Conservation (phyloP, 192 early-diverging fungal genomes). For the Coemansia sp. region DNA sequence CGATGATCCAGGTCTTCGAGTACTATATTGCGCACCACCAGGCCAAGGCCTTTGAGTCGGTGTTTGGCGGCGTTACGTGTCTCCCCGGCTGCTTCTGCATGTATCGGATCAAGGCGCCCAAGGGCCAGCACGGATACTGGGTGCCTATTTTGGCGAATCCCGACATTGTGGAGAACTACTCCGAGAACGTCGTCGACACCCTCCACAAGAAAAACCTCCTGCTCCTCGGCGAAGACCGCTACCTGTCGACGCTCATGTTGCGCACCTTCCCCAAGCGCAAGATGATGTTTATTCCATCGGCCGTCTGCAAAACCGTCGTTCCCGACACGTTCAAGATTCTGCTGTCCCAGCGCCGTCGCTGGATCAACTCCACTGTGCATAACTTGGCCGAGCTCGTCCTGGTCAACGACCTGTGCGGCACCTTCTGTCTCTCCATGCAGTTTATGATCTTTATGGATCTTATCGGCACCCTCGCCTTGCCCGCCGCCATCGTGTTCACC, state of each 20-base stretch:
- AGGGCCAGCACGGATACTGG: conserved; percentile 82
- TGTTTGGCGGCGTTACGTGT: conserved; percentile 97
- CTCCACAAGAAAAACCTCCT: conserved; percentile 98
- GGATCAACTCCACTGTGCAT: conserved; percentile 99
- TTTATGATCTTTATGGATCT: conserved; percentile 96
- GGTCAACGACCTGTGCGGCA: conserved; percentile 93
- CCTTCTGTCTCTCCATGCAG: conserved; percentile 97
- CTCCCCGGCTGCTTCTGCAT: conserved; percentile 99
- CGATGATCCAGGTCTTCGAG: conserved; percentile 99
- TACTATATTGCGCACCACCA: conserved; percentile 98
- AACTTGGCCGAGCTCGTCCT: conserved; percentile 93
- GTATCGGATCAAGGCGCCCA: conserved; percentile 93
- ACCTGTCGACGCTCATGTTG: conserved; percentile 90
- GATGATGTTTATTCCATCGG: conserved; percentile 92
- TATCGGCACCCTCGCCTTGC: conserved; percentile 90
- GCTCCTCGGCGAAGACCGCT: conserved; percentile 98
- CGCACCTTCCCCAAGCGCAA: conserved; percentile 98
- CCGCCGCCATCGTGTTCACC: conserved; percentile 87
- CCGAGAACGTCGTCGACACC: conserved; percentile 93
- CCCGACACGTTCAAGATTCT: conserved; percentile 95
- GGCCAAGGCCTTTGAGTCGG: conserved; percentile 95
- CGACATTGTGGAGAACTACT: conserved; percentile 85
- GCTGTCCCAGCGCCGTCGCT: conserved; percentile 96
- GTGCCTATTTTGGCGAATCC: conserved; percentile 90
- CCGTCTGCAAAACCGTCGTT: conserved; percentile 88